A percentile compares a stretch with the other conserved stretches of the same genome.
Evolutionary conservation across 2,329 filamentous ascomycete genomes (phyloP).

Genomic region (Epicoccum sorghinum): DNA sequence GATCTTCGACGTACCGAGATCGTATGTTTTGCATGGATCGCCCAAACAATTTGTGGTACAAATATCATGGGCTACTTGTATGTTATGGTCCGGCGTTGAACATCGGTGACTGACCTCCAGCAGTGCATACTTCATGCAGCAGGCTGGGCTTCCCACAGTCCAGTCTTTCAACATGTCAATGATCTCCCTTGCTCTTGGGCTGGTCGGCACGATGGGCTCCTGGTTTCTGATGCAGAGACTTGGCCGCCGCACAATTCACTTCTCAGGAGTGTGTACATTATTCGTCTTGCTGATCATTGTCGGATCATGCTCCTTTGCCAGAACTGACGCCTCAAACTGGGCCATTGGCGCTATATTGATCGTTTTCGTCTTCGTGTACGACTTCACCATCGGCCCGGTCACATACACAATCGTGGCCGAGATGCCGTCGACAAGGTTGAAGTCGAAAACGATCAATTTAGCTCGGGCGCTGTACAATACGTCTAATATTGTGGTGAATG

Average conservation of each 20-base stretch:
- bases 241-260: conserved; percentile 75
- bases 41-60: conserved; percentile 52
- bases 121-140: conserved; percentile 54
- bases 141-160: conserved; percentile 50
- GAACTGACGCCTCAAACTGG: conserved; percentile 54
- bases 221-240: conserved; percentile 83
- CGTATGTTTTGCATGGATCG: conserved; percentile 57
- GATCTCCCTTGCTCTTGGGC: conserved; percentile 67
- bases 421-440: conserved; percentile 77
- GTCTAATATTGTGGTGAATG: conserved; percentile 77
- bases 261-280: conserved; percentile 65
- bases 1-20: conserved; percentile 79
- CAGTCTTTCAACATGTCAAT: conserved; percentile 54
- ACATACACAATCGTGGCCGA: conserved; percentile 88
- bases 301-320: conserved; percentile 73
- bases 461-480: conserved; percentile 77
- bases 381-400: conserved; percentile 84
- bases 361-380: conserved; percentile 70
- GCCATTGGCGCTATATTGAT: conserved; percentile 42
- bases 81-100: conserved; percentile 1
- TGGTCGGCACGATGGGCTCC: conserved; percentile 77
- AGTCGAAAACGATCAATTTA: conserved; percentile 88
- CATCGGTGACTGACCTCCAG: conserved; percentile 8
- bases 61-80: conserved; percentile 53
- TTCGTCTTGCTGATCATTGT: conserved; percentile 76